A percentile compares a stretch with the other conserved stretches of the same genome.
Evolutionary conservation across 352 stramenopile species (phyloP).

Genomic region (Phytophthora hybrid): DNA sequence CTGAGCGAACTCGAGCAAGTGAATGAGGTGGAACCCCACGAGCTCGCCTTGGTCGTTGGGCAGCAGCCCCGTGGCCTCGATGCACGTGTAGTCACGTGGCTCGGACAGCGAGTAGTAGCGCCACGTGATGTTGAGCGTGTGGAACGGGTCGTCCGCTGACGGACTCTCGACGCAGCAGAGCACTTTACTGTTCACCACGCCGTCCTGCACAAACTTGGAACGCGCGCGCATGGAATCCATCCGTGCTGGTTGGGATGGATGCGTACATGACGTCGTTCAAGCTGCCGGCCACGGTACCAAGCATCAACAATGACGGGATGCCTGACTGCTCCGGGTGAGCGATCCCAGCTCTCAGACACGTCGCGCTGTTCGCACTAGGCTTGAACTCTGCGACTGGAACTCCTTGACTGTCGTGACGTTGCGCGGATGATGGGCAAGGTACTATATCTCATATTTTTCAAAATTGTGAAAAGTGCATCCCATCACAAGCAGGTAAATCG

Average conservation of each 20-base stretch:
- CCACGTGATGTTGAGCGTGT: slow-evolving; percentile 63
- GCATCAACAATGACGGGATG: slow-evolving; percentile 43
- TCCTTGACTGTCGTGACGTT: too few relatives aligned
- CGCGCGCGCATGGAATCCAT: slow-evolving; percentile 52
- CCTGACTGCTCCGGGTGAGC: slow-evolving; percentile 20
- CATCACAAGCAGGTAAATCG: too few relatives aligned
- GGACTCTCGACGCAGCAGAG: slow-evolving; percentile 42
- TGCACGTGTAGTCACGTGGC: slow-evolving; percentile 62
- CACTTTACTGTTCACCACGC: slow-evolving; percentile 46
- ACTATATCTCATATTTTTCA: too few relatives aligned
- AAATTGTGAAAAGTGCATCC: too few relatives aligned
- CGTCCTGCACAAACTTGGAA: slow-evolving; percentile 59
- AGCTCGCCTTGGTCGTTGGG: slow-evolving; percentile 45
- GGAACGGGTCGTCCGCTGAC: slow-evolving; percentile 52
- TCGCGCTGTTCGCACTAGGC: slow-evolving; percentile 35
- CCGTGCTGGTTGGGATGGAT: slow-evolving; percentile 41
- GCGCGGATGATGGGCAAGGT: too few relatives aligned
- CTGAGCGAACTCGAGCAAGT: slow-evolving; percentile 62
- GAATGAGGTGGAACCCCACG: slow-evolving; percentile 65
- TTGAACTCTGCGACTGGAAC: slow-evolving; percentile 28
- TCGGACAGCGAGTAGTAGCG: slow-evolving; percentile 47
- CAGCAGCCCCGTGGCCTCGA: slow-evolving; percentile 62
- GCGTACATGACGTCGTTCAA: slow-evolving; percentile 72
- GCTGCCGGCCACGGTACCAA: slow-evolving; percentile 46
- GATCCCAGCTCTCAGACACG: slow-evolving; percentile 36